phyloP scores from a whole-genome alignment of 306 rosid genomes.

The Pachyrhizus erosus region DNA sequence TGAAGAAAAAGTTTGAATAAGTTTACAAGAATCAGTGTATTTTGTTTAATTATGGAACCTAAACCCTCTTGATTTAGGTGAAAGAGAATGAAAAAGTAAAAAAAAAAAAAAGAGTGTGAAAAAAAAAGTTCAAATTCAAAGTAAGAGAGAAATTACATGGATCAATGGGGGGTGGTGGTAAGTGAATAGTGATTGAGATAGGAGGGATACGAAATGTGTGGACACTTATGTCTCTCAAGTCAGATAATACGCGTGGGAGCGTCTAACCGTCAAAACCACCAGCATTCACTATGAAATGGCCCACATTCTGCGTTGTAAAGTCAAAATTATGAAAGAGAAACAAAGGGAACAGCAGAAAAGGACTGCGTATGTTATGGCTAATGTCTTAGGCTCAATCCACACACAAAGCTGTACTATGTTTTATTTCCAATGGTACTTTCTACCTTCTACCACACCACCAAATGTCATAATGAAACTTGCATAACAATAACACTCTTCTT shows the following conservation, averaged over 20 bases:
- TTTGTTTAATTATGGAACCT: no score
- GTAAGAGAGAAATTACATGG: not conserved
- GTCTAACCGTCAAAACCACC: not conserved
- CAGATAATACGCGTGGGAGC: not conserved
- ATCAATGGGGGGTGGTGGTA: not conserved
- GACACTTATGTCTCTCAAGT: not conserved
- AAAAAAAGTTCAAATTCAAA: no score
- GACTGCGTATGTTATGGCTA: not conserved
- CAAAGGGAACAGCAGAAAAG: not conserved
- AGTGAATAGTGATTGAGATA: not conserved
- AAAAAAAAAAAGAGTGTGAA: not conserved
- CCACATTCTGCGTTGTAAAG: conserved; percentile 27
- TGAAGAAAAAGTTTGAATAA: no score
- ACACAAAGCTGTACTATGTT: not conserved
- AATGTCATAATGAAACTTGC: no score
- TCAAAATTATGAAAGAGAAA: conserved; percentile 5
- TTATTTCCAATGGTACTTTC: not conserved
- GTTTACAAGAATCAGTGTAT: no score
- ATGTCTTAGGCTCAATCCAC: not conserved
- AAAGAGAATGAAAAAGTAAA: not conserved
- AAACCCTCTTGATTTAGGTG: no score
- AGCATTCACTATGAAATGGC: not conserved
- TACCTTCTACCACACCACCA: not conserved
- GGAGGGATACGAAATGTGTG: not conserved
- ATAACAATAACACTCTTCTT: not conserved